Evolutionary conservation across 2,329 filamentous ascomycete genomes (phyloP).

Genomic region (Ceratocystis variospora): DNA sequence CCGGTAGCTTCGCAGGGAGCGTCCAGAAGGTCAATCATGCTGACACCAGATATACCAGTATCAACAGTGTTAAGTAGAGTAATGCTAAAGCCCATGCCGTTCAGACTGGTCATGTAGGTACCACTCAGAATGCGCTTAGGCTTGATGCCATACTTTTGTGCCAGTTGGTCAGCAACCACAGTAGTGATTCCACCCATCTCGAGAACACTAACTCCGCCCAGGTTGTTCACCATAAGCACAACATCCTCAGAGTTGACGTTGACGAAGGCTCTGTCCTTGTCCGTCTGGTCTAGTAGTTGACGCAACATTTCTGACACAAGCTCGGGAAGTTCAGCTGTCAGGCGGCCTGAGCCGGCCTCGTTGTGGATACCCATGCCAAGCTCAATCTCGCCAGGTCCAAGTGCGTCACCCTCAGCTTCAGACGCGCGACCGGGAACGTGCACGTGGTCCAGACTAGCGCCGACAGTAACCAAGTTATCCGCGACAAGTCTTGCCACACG

Average conservation of each 20-base stretch:
- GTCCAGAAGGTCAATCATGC: slow-evolving; percentile 58
- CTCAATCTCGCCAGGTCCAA: slow-evolving; percentile 46
- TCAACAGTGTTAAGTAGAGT: slow-evolving; percentile 51
- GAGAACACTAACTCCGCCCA: slow-evolving; percentile 58
- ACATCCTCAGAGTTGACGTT: slow-evolving; percentile 48
- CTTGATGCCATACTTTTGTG: slow-evolving; percentile 41
- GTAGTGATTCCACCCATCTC: slow-evolving; percentile 59
- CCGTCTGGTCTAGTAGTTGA: slow-evolving; percentile 51
- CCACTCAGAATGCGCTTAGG: slow-evolving; percentile 53
- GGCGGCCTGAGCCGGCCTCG: slow-evolving; percentile 44
- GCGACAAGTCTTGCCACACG: slow-evolving; percentile 57
- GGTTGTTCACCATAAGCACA: slow-evolving; percentile 60
- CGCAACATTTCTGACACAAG: slow-evolving; percentile 52
- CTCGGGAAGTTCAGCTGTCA: slow-evolving; percentile 37
- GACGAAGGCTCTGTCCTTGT: slow-evolving; percentile 58
- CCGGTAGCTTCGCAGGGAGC: slow-evolving; percentile 54
- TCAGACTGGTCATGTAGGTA: slow-evolving; percentile 67
- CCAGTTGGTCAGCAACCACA: slow-evolving; percentile 53
- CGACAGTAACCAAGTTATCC: slow-evolving; percentile 69
- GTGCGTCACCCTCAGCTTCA: slow-evolving; percentile 35
- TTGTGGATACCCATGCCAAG: slow-evolving; percentile 71
- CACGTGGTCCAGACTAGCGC: slow-evolving; percentile 77
- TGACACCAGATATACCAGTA: slow-evolving; percentile 43
- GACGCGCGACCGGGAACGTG: slow-evolving; percentile 67
- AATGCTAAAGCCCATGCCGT: slow-evolving; percentile 63